A percentile compares a stretch with the other conserved stretches of the same genome.
Conservation (phyloP, 2,329 filamentous ascomycete species). For the Aspergillus terreus region DNA sequence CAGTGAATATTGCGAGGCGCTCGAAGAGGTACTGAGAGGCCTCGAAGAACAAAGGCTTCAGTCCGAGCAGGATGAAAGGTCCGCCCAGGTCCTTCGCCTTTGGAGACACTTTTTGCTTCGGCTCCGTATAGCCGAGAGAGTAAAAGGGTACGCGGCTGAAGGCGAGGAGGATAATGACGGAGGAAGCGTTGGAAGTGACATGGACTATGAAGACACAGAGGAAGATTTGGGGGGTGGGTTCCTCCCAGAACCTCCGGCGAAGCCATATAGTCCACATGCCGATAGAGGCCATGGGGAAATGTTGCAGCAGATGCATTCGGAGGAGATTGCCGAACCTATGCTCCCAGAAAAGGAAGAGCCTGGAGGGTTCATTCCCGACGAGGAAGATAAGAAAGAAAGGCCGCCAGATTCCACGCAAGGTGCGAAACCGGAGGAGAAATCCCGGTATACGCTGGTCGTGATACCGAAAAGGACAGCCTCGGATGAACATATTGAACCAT, state of each 20-base stretch:
- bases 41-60: conserved; percentile 64
- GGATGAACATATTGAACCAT: neutral
- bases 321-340: neutral
- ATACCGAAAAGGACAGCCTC: neutral
- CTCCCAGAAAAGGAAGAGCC: conserved; percentile 10
- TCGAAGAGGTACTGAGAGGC: conserved; percentile 65
- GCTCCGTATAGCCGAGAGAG: conserved; percentile 67
- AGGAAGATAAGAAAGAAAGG: neutral
- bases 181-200: conserved; percentile 33
- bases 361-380: conserved; percentile 20
- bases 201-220: conserved; percentile 20
- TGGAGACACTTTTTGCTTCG: conserved; percentile 61
- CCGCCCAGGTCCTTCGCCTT: conserved; percentile 47
- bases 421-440: neutral
- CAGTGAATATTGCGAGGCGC: conserved; percentile 65
- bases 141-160: conserved; percentile 55
- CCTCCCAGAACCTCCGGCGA: conserved; percentile 13
- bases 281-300: no score
- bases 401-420: neutral
- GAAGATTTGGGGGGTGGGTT: conserved; percentile 36
- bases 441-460: conserved; percentile 5
- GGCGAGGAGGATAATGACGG: conserved; percentile 34
- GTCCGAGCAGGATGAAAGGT: conserved; percentile 55
- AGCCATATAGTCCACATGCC: neutral
- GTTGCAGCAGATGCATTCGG: no score